Conservation (phyloP, 345 rosid genomes). For the Theobroma cacao region DNA sequence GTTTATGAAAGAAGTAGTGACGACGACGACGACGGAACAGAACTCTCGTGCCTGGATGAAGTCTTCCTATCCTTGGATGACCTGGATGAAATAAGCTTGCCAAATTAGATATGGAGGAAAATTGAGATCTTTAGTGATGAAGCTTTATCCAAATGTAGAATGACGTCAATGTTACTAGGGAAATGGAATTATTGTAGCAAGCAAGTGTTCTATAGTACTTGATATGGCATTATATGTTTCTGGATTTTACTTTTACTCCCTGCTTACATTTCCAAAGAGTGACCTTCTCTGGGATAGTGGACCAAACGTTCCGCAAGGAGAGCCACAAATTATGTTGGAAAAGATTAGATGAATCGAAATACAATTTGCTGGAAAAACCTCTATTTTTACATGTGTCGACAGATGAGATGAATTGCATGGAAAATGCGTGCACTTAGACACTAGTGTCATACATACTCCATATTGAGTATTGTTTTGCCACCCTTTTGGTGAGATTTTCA, state of each 20-base stretch:
- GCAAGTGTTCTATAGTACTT: background rate
- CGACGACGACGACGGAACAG: conserved; percentile 53
- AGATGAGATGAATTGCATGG: background rate
- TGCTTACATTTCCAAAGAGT: background rate
- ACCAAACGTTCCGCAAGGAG: background rate
- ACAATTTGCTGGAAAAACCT: background rate
- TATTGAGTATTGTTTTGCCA: background rate
- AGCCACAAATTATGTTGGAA: background rate
- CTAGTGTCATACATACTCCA: background rate
- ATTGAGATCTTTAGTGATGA: background rate
- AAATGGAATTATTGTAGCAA: background rate
- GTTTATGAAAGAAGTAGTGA: conserved; percentile 61
- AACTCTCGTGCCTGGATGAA: conserved; percentile 92
- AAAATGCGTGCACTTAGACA: background rate
- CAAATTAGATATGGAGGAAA: conserved; percentile 27
- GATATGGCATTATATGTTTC: background rate
- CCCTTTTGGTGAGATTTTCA: conserved; percentile 12
- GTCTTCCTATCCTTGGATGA: conserved; percentile 91
- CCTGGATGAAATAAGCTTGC: conserved; percentile 87
- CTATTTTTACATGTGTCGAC: background rate
- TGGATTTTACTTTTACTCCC: background rate
- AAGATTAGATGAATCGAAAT: background rate
- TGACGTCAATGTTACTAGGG: background rate
- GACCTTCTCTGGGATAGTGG: background rate
- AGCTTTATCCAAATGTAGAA: conserved; percentile 22